phyloP scores from a whole-genome alignment of 257 asterid genomes.

The Henckelia pumila region DNA sequence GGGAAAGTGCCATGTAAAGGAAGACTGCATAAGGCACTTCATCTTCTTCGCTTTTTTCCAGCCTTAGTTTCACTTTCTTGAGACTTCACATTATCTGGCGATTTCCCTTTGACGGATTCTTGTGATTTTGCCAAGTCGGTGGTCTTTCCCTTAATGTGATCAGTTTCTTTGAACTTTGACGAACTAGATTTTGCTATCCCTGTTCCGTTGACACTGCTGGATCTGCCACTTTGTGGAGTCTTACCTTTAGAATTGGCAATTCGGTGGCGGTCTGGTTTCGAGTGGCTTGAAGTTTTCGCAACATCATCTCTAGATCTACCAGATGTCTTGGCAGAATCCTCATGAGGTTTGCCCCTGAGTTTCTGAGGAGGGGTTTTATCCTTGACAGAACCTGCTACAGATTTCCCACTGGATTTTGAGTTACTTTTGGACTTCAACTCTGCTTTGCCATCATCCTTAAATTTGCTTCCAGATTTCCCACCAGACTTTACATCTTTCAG shows the following conservation, averaged over 20 bases:
- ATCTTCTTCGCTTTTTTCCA: conserved; percentile 60
- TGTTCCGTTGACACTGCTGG: conserved; percentile 35
- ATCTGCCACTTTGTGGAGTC: conserved; percentile 39
- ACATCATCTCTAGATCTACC: conserved; percentile 52
- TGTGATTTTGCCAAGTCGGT: conserved; percentile 35
- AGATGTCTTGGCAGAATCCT: conserved; percentile 42
- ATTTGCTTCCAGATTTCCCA: conserved; percentile 46
- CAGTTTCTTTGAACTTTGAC: conserved; percentile 58
- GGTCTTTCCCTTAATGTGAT: conserved; percentile 39
- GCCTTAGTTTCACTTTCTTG: conserved; percentile 50
- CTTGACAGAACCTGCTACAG: conserved; percentile 36
- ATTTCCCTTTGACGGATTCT: conserved; percentile 42
- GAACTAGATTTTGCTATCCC: conserved; percentile 42
- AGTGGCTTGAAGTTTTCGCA: conserved; percentile 42
- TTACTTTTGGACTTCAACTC: conserved; percentile 38
- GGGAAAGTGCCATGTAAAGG: neutral
- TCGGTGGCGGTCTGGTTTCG: conserved; percentile 44
- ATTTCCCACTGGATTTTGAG: conserved; percentile 41
- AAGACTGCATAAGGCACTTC: conserved; percentile 18
- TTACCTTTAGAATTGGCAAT: conserved; percentile 53
- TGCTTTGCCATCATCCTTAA: conserved; percentile 45
- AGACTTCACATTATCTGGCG: conserved; percentile 37
- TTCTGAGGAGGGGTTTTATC: conserved; percentile 33
- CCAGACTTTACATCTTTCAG: conserved; percentile 50
- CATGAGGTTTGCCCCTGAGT: conserved; percentile 35